phyloP scores from a whole-genome alignment of 176 grass and related monocot species.

The Triticum turgidum region DNA sequence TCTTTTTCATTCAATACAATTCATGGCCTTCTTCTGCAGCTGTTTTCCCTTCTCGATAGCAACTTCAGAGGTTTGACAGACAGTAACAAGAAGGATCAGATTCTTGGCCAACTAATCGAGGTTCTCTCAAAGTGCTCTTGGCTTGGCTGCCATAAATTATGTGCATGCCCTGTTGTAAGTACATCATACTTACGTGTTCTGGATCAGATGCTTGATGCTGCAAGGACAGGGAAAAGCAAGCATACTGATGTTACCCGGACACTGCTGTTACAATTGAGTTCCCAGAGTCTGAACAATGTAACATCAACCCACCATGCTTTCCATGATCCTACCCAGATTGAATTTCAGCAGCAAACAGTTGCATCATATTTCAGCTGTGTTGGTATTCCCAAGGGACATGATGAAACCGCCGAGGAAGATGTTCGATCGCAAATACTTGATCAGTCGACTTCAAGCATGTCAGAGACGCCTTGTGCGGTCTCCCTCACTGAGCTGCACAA shows the following conservation, averaged over 20 bases:
- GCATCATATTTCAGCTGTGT: conserved; percentile 82
- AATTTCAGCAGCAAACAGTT: conserved; percentile 72
- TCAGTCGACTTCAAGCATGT: conserved; percentile 28
- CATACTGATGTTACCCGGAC: conserved; percentile 47
- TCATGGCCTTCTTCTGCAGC: conserved; percentile 86
- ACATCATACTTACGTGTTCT: conserved; percentile 72
- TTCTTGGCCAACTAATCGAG: conserved; percentile 66
- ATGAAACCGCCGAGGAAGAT: conserved; percentile 49
- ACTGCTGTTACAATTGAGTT: conserved; percentile 62
- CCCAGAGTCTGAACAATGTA: conserved; percentile 50
- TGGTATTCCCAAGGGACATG: conserved; percentile 49
- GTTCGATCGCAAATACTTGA: conserved; percentile 49
- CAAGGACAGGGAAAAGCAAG: conserved; percentile 50
- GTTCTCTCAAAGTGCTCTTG: conserved; percentile 71
- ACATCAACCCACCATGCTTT: conserved; percentile 41
- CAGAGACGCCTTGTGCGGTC: conserved; percentile 30
- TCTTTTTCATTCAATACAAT: conserved; percentile 77
- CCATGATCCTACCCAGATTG: conserved; percentile 84
- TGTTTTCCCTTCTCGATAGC: conserved; percentile 76
- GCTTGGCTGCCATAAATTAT: conserved; percentile 62
- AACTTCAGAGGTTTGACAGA: conserved; percentile 68
- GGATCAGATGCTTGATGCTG: conserved; percentile 75
- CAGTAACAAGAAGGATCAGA: conserved; percentile 64
- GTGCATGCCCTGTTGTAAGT: conserved; percentile 69
- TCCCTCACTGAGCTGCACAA: conserved; percentile 60